Conservation (phyloP, 2,329 filamentous ascomycete genomes). For the Cryphonectria japonica region DNA sequence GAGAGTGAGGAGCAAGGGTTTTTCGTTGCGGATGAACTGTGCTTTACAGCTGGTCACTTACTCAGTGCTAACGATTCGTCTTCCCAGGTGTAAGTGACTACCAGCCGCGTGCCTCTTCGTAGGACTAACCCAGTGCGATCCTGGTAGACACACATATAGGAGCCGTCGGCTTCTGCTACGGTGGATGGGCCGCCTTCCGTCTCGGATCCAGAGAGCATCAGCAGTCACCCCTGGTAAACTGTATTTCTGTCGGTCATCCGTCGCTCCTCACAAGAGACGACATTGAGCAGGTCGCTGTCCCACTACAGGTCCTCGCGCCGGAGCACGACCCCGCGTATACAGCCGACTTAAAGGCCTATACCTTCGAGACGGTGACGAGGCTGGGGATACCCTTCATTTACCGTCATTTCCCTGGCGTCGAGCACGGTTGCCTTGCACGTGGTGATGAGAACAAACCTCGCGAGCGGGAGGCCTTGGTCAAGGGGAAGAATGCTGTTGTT, state of each 20-base stretch:
- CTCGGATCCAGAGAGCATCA: neutral
- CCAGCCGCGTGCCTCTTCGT: neutral
- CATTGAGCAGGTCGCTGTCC: neutral
- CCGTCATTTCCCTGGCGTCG: constrained; percentile 53
- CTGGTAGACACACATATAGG: neutral
- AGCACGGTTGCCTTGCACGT: constrained; percentile 50
- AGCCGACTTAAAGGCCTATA: constrained; percentile 49
- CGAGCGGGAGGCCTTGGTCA: constrained; percentile 49
- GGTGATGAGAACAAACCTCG: constrained; percentile 44
- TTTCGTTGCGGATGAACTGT: neutral
- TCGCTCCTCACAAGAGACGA: neutral
- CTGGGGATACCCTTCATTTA: constrained; percentile 51
- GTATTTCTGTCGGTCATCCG: neutral
- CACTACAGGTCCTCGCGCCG: neutral
- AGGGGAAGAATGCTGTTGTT: constrained; percentile 52
- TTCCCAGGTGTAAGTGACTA: neutral
- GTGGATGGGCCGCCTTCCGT: neutral
- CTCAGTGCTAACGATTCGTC: neutral
- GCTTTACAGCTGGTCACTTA: neutral
- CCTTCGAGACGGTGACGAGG: constrained; percentile 44
- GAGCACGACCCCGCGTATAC: constrained; percentile 49
- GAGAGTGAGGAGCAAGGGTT: neutral
- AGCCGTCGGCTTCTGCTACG: neutral
- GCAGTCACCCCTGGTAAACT: neutral
- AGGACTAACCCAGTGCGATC: neutral